Percentiles rank a stretch among this genome's conserved stretches.
Conservation (phyloP, 75 land plant species). For the Cupressus sempervirens region DNA sequence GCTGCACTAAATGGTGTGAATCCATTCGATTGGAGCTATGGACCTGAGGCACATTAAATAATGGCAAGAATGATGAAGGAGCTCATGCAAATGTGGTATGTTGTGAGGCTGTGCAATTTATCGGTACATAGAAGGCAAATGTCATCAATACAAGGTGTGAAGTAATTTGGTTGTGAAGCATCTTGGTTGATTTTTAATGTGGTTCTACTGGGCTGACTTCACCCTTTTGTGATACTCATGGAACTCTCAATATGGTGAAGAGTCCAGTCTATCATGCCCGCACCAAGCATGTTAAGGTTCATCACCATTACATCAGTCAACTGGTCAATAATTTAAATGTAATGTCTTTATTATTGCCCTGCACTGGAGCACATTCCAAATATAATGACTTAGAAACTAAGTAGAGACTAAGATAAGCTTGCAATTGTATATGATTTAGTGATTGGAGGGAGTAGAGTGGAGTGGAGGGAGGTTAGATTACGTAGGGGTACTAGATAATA, state of each 20-base stretch:
- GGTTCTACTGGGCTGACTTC: neutral
- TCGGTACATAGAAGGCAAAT: too few species aligned
- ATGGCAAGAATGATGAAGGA: too few species aligned
- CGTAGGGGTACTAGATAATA: too few species aligned
- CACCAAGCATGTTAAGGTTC: neutral
- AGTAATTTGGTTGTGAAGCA: neutral
- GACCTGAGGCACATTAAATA: too few species aligned
- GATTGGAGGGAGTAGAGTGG: neutral
- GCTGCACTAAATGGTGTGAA: too few species aligned
- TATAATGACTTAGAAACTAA: neutral
- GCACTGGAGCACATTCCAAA: neutral
- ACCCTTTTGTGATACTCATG: neutral
- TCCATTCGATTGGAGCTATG: too few species aligned
- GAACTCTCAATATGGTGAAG: neutral
- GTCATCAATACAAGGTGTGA: neutral
- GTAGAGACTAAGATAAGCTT: neutral
- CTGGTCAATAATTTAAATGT: too few species aligned
- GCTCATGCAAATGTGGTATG: too few species aligned
- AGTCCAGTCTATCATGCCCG: neutral
- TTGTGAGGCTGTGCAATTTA: too few species aligned
- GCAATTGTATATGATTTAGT: neutral
- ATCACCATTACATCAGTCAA: too few species aligned
- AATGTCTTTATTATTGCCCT: neutral
- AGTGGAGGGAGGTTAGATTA: too few species aligned
- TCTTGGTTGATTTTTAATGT: neutral